These are phyloP conservation scores for Akebia trifoliata DNA, from an alignment of 164 flowering plant genomes.

Conservation along the genomic window DNA sequence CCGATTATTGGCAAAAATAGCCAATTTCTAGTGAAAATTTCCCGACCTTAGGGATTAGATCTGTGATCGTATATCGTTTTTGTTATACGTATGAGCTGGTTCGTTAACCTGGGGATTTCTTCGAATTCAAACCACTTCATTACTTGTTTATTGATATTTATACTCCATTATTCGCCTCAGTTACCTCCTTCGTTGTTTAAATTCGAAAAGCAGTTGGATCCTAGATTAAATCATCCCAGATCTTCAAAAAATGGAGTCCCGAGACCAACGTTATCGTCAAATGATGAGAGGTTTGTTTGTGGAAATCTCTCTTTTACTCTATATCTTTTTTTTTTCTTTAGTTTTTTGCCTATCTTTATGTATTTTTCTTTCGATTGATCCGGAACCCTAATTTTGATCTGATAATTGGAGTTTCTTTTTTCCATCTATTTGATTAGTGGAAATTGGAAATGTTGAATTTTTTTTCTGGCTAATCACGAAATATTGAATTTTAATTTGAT, in stretches of 20 bases:
- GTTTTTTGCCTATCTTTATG: no score
- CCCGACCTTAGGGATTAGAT: no score
- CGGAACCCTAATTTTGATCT: not conserved
- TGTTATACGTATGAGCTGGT: slow-evolving; percentile 72
- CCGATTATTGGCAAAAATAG: no score
- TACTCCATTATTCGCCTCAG: slow-evolving; percentile 67
- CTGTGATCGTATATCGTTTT: no score
- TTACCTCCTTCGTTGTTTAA: slow-evolving; percentile 20
- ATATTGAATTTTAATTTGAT: no score
- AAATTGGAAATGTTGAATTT: no score
- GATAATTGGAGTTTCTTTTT: not conserved
- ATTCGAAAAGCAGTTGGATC: slow-evolving; percentile 17
- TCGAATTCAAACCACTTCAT: slow-evolving; percentile 59
- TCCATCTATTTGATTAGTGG: no score
- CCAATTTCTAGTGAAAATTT: no score
- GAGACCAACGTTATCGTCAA: slow-evolving; percentile 23
- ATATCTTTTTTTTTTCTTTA: not conserved
- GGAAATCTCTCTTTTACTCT: no score
- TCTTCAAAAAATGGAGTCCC: slow-evolving; percentile 25
- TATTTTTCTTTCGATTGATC: not conserved
- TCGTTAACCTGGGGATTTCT: slow-evolving; percentile 46
- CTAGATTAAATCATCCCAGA: slow-evolving; percentile 1
- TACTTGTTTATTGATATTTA: slow-evolving; percentile 51
- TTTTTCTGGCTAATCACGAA: no score
- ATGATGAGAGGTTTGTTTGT: slow-evolving; percentile 24